phyloP scores from a whole-genome alignment of 1,139 yeast genomes.

The Magnusiomyces clavatus region DNA sequence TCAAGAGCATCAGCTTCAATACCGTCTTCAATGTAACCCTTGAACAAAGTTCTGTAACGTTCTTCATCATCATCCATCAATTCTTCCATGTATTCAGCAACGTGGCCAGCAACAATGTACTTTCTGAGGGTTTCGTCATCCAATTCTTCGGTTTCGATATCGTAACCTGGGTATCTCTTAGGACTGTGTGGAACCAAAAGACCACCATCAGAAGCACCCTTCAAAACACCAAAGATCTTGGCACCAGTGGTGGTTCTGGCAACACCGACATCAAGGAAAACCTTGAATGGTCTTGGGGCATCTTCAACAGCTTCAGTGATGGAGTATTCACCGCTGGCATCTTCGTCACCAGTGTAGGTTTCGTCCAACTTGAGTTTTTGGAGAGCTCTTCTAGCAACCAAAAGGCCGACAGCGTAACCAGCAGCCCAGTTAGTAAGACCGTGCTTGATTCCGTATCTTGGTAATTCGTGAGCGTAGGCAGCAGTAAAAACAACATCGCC shows the following conservation, averaged over 20 bases:
- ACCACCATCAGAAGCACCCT: slow-evolving; percentile 99
- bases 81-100: slow-evolving; percentile 99
- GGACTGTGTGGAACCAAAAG: slow-evolving; percentile 98
- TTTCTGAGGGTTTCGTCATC: slow-evolving; percentile 97
- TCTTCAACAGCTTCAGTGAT: slow-evolving; percentile 94
- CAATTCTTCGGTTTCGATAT: slow-evolving; percentile 95
- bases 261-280: slow-evolving; percentile 97
- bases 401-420: slow-evolving; percentile 98
- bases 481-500: slow-evolving; percentile 96
- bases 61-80: slow-evolving; percentile 99
- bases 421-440: slow-evolving; percentile 99
- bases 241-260: slow-evolving; percentile 99
- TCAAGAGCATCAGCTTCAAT: slow-evolving; percentile 95
- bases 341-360: slow-evolving; percentile 98
- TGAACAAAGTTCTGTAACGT: slow-evolving; percentile 94
- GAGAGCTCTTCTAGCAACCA: slow-evolving; percentile 98
- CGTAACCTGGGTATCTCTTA: slow-evolving; percentile 99
- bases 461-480: slow-evolving; percentile 98
- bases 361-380: slow-evolving; percentile 97
- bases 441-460: slow-evolving; percentile 94
- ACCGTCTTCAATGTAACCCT: slow-evolving; percentile 94
- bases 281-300: slow-evolving; percentile 99
- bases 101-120: slow-evolving; percentile 99
- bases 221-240: slow-evolving; percentile 97
- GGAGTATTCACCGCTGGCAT: slow-evolving; percentile 98